These are phyloP conservation scores for Penicillium corylophilum DNA, from an alignment of 2,329 filamentous ascomycete genomes.

Conservation along the genomic window DNA sequence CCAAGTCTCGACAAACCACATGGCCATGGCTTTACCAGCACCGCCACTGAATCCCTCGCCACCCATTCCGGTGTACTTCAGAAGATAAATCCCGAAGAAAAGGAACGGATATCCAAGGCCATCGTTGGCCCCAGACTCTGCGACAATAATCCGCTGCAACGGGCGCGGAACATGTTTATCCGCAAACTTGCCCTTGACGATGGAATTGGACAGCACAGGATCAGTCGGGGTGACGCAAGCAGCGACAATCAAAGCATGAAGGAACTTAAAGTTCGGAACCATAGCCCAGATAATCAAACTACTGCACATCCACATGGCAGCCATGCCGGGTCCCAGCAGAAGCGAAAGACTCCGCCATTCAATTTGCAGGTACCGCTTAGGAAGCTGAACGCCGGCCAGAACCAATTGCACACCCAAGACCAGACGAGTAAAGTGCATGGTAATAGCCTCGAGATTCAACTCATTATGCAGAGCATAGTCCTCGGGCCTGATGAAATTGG, in stretches of 20 bases:
- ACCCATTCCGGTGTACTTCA: slow-evolving; percentile 68
- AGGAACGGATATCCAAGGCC: slow-evolving; percentile 86
- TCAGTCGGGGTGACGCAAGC: slow-evolving; percentile 93
- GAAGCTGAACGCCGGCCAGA: slow-evolving; percentile 82
- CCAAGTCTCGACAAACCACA: slow-evolving; percentile 87
- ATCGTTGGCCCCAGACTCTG: slow-evolving; percentile 86
- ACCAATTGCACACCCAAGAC: slow-evolving; percentile 90
- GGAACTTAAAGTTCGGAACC: slow-evolving; percentile 67
- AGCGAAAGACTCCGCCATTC: slow-evolving; percentile 76
- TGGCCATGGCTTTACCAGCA: slow-evolving; percentile 64
- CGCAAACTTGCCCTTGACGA: slow-evolving; percentile 90
- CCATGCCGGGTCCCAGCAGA: slow-evolving; percentile 81
- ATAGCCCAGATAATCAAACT: slow-evolving; percentile 75
- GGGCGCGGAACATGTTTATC: slow-evolving; percentile 83
- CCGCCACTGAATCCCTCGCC: slow-evolving; percentile 59
- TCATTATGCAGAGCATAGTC: slow-evolving; percentile 66
- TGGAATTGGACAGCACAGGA: slow-evolving; percentile 81
- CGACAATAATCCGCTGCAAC: slow-evolving; percentile 76
- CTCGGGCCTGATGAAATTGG: slow-evolving; percentile 71
- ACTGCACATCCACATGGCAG: slow-evolving; percentile 80
- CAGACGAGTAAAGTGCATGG: slow-evolving; percentile 79
- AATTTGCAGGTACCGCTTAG: slow-evolving; percentile 72
- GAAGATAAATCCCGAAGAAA: slow-evolving; percentile 78
- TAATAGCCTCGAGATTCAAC: slow-evolving; percentile 67
- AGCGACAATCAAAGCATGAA: slow-evolving; percentile 76